Percentiles rank a stretch among this genome's conserved stretches.
Evolutionary conservation across 2,329 filamentous ascomycete genomes (phyloP).

Genomic region (Sclerotinia trifoliorum): DNA sequence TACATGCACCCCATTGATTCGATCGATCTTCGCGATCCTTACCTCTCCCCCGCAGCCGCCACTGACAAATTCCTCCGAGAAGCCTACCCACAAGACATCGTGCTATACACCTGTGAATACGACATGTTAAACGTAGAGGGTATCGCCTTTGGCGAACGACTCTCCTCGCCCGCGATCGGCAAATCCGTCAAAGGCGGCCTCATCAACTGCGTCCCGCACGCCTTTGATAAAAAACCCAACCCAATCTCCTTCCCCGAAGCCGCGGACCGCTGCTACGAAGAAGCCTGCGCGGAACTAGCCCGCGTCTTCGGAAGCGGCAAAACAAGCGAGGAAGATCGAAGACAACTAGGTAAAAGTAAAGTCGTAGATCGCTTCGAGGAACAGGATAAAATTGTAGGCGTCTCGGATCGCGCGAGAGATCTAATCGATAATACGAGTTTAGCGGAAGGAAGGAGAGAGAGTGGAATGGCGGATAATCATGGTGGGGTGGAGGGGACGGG

Average conservation of each 20-base stretch:
- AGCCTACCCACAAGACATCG: constrained; percentile 51
- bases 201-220: constrained; percentile 59
- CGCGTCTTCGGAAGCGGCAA: constrained; percentile 33
- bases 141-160: constrained; percentile 58
- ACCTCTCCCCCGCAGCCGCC: constrained; percentile 58
- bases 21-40: constrained; percentile 50
- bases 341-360: constrained; percentile 32
- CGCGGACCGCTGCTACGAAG: constrained; percentile 37
- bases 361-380: constrained; percentile 36
- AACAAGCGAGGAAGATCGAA: constrained; percentile 32
- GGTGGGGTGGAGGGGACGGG: neutral
- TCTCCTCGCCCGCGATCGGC: constrained; percentile 48
- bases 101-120: constrained; percentile 62
- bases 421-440: constrained; percentile 19
- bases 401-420: constrained; percentile 6
- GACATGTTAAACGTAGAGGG: constrained; percentile 64
- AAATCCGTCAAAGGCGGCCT: constrained; percentile 60
- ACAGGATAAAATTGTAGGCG: constrained; percentile 9
- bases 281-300: constrained; percentile 38
- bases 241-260: constrained; percentile 46
- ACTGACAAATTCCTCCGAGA: constrained; percentile 49
- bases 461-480: constrained; percentile 21
- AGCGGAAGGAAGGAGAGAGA: constrained; percentile 8
- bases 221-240: constrained; percentile 66
- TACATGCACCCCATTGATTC: constrained; percentile 53